Base-by-base conservation (phyloP, 306 rosid species). In the Geum urbanum region DNA sequence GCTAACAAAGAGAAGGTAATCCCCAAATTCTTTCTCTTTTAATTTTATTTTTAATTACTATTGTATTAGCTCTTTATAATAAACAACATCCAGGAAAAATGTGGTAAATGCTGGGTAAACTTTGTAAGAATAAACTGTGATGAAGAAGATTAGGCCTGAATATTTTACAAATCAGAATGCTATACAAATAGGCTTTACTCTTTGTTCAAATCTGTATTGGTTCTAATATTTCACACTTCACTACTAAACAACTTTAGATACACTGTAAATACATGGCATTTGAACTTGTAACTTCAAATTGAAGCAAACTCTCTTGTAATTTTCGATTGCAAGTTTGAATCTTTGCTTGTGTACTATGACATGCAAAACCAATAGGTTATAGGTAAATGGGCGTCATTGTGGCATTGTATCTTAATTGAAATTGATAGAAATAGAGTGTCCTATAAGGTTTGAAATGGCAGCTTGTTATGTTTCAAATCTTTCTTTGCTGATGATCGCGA, bases 1-100 rank as follows among this genome's bases (percentile, higher is more conserved):
- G 73, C 74, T 35, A 91, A 94, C 81, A 80, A 87, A 73, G 70
- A 62, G 19, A 91, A 84, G 99, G 99, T 88, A 48, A 58, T 63
- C 51, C 27, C 1, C 20, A 48, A 4, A 58, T 16, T 11, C 40
- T 37, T n/a, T n/a, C n/a, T n/a, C n/a, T n/a, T n/a, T n/a, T n/a
- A n/a, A 3, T 14, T 11, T 32, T n/a, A n/a, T 57, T 44, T 44
- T 60, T 46, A 27, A 14, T 40, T 40, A 47, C 41, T 22, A 0
- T 22, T 64, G 57, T 27, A 9, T 50, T 50, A 10, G 57, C 47
- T 32, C 49, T 66, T 47, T 15, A 4, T 15, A 19, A 7, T 0
- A 4, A 1, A 49, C 4, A 27, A 27, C 9, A 19, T 68, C 62
- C 50, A 37, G 51, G 8, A 12, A 53, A 22, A 53, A 22, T 41